These are phyloP conservation scores for Melanopsichium pennsylvanicum DNA, from an alignment of 1,284 basidiomycete genomes.

Conservation along the genomic window DNA sequence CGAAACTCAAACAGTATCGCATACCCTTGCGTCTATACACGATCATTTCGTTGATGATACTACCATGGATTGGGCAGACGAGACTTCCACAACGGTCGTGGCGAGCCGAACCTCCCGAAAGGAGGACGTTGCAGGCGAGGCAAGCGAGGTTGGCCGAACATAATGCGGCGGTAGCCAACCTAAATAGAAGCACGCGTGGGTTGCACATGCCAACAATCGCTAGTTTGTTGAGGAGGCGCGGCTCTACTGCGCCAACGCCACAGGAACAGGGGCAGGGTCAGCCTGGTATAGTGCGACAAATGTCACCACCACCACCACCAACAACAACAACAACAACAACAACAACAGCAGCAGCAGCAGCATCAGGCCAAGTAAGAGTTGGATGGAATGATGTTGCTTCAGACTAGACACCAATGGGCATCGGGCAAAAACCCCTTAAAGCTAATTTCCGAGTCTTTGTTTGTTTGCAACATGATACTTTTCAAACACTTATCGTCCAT, in stretches of 20 bases:
- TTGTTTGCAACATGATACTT: no score
- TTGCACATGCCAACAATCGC: constrained; percentile 12
- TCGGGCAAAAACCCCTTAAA: no score
- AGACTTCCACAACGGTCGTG: constrained; percentile 19
- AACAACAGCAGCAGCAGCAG: not conserved
- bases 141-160: constrained; percentile 27
- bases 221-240: constrained; percentile 17
- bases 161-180: constrained; percentile 6
- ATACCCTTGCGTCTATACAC: constrained; percentile 16
- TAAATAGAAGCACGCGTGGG: not conserved
- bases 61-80: constrained; percentile 18
- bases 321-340: no score
- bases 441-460: no score
- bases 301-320: no score
- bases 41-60: constrained; percentile 1
- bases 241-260: not conserved
- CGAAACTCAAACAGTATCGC: constrained; percentile 11
- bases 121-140: constrained; percentile 12
- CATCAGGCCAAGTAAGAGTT: not conserved
- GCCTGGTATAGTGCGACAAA: no score
- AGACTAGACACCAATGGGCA: not conserved
- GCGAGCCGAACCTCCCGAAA: constrained; percentile 18
- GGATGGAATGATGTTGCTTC: constrained; percentile 19
- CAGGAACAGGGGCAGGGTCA: not conserved
- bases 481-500: no score